Conservation (phyloP, 331 rosid species). For the Rhamnella rubrinervis region DNA sequence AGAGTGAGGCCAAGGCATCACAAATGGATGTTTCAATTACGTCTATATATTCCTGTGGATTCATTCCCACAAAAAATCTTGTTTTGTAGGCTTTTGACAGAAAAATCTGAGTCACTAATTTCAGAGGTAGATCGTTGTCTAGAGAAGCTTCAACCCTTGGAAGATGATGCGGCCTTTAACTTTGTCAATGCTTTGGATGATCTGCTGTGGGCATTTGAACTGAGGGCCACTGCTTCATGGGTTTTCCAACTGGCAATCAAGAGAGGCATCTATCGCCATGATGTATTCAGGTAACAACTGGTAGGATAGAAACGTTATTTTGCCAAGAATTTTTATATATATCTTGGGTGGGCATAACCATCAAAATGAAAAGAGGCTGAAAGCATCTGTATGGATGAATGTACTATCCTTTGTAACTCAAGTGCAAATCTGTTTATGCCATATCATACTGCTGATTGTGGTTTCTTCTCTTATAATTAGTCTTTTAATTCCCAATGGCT, state of each 20-base stretch:
- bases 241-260: conserved; percentile 82
- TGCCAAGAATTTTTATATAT: background rate
- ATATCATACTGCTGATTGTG: background rate
- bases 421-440: conserved; percentile 13
- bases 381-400: too few relatives aligned
- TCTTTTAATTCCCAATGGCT: background rate
- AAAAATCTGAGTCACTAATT: conserved; percentile 59
- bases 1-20: conserved; percentile 13
- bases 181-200: conserved; percentile 83
- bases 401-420: background rate
- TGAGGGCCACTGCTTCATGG: conserved; percentile 93
- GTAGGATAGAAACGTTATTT: background rate
- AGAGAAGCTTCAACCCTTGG: conserved; percentile 57
- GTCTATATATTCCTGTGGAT: conserved; percentile 16
- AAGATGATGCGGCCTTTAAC: conserved; percentile 91
- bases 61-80: conserved; percentile 17
- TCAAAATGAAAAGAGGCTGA: too few relatives aligned
- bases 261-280: conserved; percentile 66
- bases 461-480: background rate
- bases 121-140: conserved; percentile 64
- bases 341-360: too few relatives aligned
- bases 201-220: conserved; percentile 96
- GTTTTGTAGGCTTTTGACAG: conserved; percentile 68
- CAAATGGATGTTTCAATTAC: background rate
- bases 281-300: conserved; percentile 64